Base-by-base conservation (phyloP, 768 basidiomycete genomes). In the Lentinula boryana region DNA sequence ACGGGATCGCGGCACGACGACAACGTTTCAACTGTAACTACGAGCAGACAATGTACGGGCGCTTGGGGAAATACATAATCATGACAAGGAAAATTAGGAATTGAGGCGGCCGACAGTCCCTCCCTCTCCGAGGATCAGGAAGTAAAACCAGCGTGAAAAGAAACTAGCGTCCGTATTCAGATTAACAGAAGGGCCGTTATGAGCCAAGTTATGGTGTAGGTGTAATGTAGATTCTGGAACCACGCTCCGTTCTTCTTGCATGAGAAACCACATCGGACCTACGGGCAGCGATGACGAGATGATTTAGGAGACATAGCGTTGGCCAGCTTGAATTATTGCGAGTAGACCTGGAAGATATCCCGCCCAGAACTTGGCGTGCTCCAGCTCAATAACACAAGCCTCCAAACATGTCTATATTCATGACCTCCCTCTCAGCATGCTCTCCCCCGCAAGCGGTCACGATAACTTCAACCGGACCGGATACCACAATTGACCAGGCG, bases 81-180 rank as follows among this genome's bases (percentile, higher is more conserved):
- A 63, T 63, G 66, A 63, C 63, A 67, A 66, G 68, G 70, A 52
- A 38, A 44, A 44, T 41, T 23, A 49, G 64, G 55, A 54, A 69
- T 71, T 58, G 56, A 71, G 65, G 71, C 75, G 64, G 75, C 68
- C 72, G 40, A 66, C 61, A 64, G 58, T 60, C 55, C 57, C 61
- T 64, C 56, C 62, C 59, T 58, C 67, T 56, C 27, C 52, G 64
- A 44, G 35, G 56, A 57, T 60, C 21, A 56, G 36, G 54, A 58
- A 61, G 59, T 59, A 64, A 66, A 43, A 48, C 59, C 63, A 63
- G 68, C 80, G 66, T 86, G 84, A 84, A 87, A 79, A 77, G 72
- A 83, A 86, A 82, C 81, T 74, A 86, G 87, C 88, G 88, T 90
- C 88, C 88, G 86, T 88, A 74, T 77, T 72, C 73, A 73, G 74